A percentile compares a stretch with the other conserved stretches of the same genome.
phyloP scores from a whole-genome alignment of 371 early-diverging fungal species.

The Blastocladiella emersonii region DNA sequence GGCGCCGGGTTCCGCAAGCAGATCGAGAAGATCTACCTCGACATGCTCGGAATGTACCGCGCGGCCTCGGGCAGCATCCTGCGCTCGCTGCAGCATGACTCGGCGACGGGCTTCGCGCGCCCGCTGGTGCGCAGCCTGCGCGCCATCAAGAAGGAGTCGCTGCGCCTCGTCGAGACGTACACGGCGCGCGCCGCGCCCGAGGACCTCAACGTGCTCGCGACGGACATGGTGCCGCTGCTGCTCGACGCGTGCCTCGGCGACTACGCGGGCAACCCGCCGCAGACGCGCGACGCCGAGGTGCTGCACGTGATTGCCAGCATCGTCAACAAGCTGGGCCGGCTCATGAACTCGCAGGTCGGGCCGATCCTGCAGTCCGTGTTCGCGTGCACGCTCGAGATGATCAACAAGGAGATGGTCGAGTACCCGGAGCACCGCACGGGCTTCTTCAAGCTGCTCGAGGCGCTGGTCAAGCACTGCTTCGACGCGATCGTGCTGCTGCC shows the following conservation, averaged over 20 bases:
- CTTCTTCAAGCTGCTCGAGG: constrained; percentile 77
- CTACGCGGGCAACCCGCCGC: constrained; percentile 67
- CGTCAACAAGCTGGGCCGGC: constrained; percentile 57
- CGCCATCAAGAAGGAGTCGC: constrained; percentile 86
- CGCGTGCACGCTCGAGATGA: constrained; percentile 91
- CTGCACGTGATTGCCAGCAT: constrained; percentile 76
- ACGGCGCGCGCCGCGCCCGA: constrained; percentile 52
- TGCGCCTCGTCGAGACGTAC: constrained; percentile 76
- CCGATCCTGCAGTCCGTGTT: constrained; percentile 82
- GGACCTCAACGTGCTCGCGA: constrained; percentile 54
- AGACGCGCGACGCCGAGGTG: constrained; percentile 88
- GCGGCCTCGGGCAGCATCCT: constrained; percentile 52
- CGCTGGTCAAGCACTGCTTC: constrained; percentile 81
- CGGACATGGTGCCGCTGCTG: constrained; percentile 75
- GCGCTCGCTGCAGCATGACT: neutral
- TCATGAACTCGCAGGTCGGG: constrained; percentile 67
- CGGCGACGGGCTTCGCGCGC: neutral
- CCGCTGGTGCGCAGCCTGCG: constrained; percentile 82
- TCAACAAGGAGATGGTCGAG: constrained; percentile 92
- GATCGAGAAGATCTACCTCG: constrained; percentile 71
- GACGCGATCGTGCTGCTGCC: constrained; percentile 70
- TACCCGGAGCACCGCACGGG: constrained; percentile 91
- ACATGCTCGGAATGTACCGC: constrained; percentile 77
- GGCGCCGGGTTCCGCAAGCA: constrained; percentile 76
- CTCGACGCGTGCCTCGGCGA: constrained; percentile 82